Evolutionary conservation across 1,284 basidiomycete genomes (phyloP).

Genomic region (Ustilago sp.): DNA sequence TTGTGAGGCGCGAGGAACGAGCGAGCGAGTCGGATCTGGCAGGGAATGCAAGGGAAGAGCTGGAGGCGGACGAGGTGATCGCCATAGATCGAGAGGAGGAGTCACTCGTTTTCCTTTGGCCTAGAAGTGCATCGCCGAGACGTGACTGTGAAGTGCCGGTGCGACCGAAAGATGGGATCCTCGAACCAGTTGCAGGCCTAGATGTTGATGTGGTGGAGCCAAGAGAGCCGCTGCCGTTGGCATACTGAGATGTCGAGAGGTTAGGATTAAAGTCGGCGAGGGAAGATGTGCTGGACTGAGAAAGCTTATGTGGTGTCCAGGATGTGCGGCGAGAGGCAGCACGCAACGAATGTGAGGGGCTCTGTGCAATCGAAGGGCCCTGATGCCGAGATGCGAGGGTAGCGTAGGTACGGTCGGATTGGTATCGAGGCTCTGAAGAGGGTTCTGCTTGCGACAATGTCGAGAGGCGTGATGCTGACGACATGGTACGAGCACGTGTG

Average conservation of each 20-base stretch:
- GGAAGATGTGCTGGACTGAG: conserved; percentile 6
- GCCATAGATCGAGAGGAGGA: conserved; percentile 16
- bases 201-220: conserved; percentile 8
- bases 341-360: conserved; percentile 11
- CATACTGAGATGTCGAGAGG: neutral
- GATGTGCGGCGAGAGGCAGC: conserved; percentile 33
- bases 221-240: neutral
- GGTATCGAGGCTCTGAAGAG: conserved; percentile 9
- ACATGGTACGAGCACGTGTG: conserved; percentile 35
- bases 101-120: conserved; percentile 49
- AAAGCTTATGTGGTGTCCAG: conserved; percentile 34
- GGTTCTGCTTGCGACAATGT: conserved; percentile 12
- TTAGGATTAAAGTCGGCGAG: conserved; percentile 38
- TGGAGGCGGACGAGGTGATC: conserved; percentile 38
- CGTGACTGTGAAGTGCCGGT: conserved; percentile 30
- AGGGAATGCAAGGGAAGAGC: conserved; percentile 41
- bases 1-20: conserved; percentile 21
- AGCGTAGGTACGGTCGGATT: conserved; percentile 23
- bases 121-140: conserved; percentile 50
- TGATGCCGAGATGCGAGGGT: conserved; percentile 23
- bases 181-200: conserved; percentile 33
- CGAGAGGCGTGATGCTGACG: conserved; percentile 25
- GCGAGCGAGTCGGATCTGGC: conserved; percentile 39
- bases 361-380: conserved; percentile 13
- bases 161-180: conserved; percentile 49